Conservation (phyloP, 495 filamentous ascomycete genomes). For the Monascus purpureus region DNA sequence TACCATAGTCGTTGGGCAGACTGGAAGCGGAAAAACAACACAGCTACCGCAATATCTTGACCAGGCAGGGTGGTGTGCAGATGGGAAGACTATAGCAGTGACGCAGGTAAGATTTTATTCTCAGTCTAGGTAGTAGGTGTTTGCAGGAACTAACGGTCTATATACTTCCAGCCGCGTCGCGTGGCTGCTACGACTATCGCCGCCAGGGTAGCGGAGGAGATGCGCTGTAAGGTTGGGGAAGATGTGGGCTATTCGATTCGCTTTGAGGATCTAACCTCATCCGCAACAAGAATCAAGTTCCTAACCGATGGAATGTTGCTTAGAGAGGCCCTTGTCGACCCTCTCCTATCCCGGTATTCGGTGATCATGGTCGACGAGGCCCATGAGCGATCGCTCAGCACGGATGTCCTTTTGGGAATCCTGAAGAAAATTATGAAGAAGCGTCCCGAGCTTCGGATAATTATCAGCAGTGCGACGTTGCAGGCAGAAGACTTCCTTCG, state of each 20-base stretch:
- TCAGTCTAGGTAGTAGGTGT: neutral
- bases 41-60: constrained; percentile 82
- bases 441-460: constrained; percentile 70
- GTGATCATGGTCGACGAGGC: constrained; percentile 99
- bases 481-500: constrained; percentile 78
- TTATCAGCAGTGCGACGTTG: constrained; percentile 88
- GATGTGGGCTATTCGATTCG: constrained; percentile 94
- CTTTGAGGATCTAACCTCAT: constrained; percentile 92
- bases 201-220: constrained; percentile 80
- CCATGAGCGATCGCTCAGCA: constrained; percentile 89
- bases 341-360: constrained; percentile 81
- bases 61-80: constrained; percentile 75
- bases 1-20: constrained; percentile 77
- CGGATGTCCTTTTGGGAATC: constrained; percentile 85
- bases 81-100: constrained; percentile 70
- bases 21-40: constrained; percentile 84
- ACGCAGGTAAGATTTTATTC: constrained; percentile 58
- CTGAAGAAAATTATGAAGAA: constrained; percentile 83
- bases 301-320: constrained; percentile 91
- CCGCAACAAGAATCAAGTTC: constrained; percentile 84
- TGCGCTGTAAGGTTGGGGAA: constrained; percentile 80
- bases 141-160: constrained; percentile 10
- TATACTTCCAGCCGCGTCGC: constrained; percentile 54
- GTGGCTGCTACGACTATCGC: constrained; percentile 92
- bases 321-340: constrained; percentile 86